Evolutionary conservation across 169 alveolate genomes (phyloP), one percentile per base, ranked within the genome.

Genomic region (Toxoplasma gondii): DNA sequence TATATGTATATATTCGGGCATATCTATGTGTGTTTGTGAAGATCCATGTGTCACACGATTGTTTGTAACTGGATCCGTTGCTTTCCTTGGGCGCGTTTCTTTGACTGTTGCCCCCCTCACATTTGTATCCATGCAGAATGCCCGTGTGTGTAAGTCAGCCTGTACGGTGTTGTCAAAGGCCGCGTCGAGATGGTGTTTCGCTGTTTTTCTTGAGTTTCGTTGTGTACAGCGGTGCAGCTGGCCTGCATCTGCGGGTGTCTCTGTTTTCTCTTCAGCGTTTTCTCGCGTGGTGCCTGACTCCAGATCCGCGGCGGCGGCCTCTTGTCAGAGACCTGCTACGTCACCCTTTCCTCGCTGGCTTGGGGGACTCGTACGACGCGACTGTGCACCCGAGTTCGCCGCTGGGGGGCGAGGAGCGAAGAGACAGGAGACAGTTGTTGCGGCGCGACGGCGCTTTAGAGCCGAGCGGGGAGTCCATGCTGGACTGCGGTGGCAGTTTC

Each of bases 401-500:
- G 39, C n/a, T 38, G 39, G 12, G 39, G 22, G 86, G 43, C 2
- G 86, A 78, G 24, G 86, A 78, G 86, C 49, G 86, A 78, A n/a
- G 39, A 64, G 74, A 27, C 74, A 27, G 74, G 34, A 16, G 74
- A 64, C 74, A 27, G 67, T 9, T 53, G 19, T 9, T 19, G 74
- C 34, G 7, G 31, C 74, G 74, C 74, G 34, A 64, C 74, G 22
- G n/a, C 7, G 9, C 34, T 31, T 12, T 16, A 64, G 74, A 64
- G 1, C 34, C 74, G 31, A 27, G 34, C 5, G 74, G n/a, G 34
- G 39, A 4, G n/a, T 78, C 44, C 86, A 17, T 1, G 1, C 86
- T 78, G 29, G 86, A n/a, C 22, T n/a, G n/a, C 86, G 86, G 86
- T 10, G 86, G 86, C 4, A 78, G 86, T 45, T 78, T 78, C 86